A percentile compares a stretch with the other conserved stretches of the same genome.
These are phyloP conservation scores for Blastomyces parvus DNA, from an alignment of 2,329 filamentous ascomycete genomes.

Conservation along the genomic window DNA sequence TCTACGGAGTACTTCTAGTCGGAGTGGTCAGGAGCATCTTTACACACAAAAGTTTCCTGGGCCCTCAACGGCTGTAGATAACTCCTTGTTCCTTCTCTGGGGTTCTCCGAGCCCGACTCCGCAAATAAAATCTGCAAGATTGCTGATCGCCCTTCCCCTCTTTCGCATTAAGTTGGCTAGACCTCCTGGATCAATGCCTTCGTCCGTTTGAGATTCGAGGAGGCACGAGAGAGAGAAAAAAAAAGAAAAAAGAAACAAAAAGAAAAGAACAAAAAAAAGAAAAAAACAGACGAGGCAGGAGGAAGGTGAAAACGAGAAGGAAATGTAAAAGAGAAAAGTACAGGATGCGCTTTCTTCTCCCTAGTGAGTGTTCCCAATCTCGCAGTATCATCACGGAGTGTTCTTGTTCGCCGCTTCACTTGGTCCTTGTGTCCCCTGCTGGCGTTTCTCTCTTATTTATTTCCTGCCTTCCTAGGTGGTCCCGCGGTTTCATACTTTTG, in stretches of 20 bases:
- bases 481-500: not conserved
- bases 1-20: not conserved
- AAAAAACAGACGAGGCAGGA: not conserved
- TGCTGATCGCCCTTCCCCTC: constrained; percentile 5
- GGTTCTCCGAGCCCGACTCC: not conserved
- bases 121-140: constrained; percentile 5
- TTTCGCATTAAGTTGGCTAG: constrained; percentile 3
- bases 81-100: not conserved
- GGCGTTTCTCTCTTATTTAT: not conserved
- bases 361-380: not conserved
- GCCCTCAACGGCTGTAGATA: not conserved
- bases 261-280: not conserved
- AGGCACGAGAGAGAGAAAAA: not conserved
- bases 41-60: not conserved
- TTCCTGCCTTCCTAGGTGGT: not conserved
- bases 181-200: constrained; percentile 5
- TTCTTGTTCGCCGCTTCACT: not conserved
- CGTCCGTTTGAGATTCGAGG: not conserved
- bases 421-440: not conserved
- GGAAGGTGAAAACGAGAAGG: not conserved
- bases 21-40: not conserved
- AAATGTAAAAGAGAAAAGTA: not conserved
- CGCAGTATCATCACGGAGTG: not conserved
- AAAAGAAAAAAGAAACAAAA: not conserved
- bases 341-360: not conserved